Conservation (phyloP, 257 asterid species). For the Coffea eugenioides region DNA sequence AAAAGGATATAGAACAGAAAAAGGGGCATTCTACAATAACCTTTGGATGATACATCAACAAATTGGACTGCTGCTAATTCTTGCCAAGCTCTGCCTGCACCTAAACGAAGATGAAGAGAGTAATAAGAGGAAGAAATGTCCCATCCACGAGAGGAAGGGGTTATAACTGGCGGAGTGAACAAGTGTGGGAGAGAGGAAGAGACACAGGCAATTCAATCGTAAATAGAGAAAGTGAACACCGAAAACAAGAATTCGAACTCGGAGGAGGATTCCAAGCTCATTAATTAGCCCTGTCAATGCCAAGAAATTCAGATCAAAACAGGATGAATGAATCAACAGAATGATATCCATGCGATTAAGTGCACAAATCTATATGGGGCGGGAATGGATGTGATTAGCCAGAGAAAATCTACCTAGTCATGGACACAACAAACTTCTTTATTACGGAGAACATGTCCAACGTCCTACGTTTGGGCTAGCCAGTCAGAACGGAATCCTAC, state of each 20-base stretch:
- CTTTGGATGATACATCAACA: slow-evolving; percentile 7
- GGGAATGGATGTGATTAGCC: background rate
- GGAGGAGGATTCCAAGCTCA: slow-evolving; percentile 16
- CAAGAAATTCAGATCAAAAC: slow-evolving; percentile 19
- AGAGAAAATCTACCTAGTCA: slow-evolving; percentile 18
- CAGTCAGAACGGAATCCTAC: background rate
- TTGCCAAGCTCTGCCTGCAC: slow-evolving; percentile 15
- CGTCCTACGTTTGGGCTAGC: background rate
- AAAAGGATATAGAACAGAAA: background rate
- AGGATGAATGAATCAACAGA: background rate
- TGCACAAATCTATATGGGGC: background rate
- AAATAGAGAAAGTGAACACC: slow-evolving; percentile 4
- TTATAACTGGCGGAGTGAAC: background rate
- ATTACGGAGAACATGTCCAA: background rate
- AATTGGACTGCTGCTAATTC: slow-evolving; percentile 10
- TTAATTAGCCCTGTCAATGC: slow-evolving; percentile 20
- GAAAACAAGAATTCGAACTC: slow-evolving; percentile 2
- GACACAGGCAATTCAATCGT: background rate
- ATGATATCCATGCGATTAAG: background rate
- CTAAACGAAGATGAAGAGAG: background rate
- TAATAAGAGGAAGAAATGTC: background rate
- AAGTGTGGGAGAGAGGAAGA: background rate
- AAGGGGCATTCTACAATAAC: background rate
- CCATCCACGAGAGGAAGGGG: background rate
- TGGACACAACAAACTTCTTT: background rate